Evolutionary conservation across 2,329 filamentous ascomycete genomes (phyloP).

Genomic region (Diplodia scrobiculata): DNA sequence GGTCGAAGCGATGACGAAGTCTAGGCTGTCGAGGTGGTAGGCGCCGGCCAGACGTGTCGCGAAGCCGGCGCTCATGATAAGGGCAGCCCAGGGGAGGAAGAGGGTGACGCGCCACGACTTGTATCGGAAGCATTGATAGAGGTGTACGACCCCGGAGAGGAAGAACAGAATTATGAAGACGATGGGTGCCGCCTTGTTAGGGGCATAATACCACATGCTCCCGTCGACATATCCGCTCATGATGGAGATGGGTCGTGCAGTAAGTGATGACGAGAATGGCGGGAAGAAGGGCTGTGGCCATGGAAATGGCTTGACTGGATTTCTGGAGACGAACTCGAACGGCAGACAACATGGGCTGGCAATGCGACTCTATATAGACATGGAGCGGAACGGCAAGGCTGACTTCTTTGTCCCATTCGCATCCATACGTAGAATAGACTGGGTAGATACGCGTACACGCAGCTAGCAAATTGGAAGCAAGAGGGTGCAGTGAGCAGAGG

Average conservation of each 20-base stretch:
- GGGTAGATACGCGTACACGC: neutral
- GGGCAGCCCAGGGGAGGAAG: slow-evolving; percentile 57
- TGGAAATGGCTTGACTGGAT: neutral
- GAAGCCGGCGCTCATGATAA: slow-evolving; percentile 61
- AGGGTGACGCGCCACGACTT: slow-evolving; percentile 60
- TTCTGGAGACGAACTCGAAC: neutral
- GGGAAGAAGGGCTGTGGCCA: neutral
- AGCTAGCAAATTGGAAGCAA: neutral
- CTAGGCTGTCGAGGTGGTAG: slow-evolving; percentile 52
- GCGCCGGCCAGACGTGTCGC: slow-evolving; percentile 57
- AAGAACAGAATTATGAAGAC: slow-evolving; percentile 55
- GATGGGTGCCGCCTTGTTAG: slow-evolving; percentile 58
- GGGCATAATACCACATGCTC: slow-evolving; percentile 52
- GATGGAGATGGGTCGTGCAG: neutral
- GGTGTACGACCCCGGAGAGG: slow-evolving; percentile 52
- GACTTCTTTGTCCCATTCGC: neutral
- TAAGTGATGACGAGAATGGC: neutral
- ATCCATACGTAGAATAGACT: neutral
- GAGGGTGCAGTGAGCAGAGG: neutral
- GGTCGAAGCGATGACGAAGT: slow-evolving; percentile 40
- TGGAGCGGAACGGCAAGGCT: neutral
- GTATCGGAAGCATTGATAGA: slow-evolving; percentile 59
- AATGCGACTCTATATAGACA: slow-evolving; percentile 5
- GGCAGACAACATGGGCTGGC: neutral
- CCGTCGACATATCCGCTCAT: slow-evolving; percentile 34